phyloP scores from a whole-genome alignment of 352 stramenopile species.

The Globisporangium iwayamae region DNA sequence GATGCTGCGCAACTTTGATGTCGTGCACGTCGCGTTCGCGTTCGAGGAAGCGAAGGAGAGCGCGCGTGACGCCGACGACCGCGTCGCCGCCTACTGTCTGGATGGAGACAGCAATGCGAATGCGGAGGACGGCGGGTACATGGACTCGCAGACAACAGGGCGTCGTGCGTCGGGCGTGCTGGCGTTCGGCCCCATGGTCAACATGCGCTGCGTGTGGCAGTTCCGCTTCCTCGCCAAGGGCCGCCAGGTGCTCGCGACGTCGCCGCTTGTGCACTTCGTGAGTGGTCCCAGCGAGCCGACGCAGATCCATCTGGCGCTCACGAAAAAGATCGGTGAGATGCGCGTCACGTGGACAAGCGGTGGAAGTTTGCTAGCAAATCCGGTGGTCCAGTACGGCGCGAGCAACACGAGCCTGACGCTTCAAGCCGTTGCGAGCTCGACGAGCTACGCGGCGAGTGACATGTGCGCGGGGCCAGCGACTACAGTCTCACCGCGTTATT shows the following conservation, averaged over 20 bases:
- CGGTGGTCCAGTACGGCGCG: slow-evolving; percentile 37
- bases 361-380: slow-evolving; percentile 17
- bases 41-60: slow-evolving; percentile 8
- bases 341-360: slow-evolving; percentile 54
- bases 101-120: slow-evolving; percentile 4
- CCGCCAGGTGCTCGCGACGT: slow-evolving; percentile 30
- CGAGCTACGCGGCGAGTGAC: slow-evolving; percentile 18
- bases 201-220: slow-evolving; percentile 30
- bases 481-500: slow-evolving; percentile 9
- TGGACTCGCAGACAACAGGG: slow-evolving; percentile 10
- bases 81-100: slow-evolving; percentile 18
- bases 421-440: slow-evolving; percentile 1
- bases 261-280: slow-evolving; percentile 30
- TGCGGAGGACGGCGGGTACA: slow-evolving; percentile 12
- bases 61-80: slow-evolving; percentile 13
- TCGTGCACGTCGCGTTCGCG: slow-evolving; percentile 30
- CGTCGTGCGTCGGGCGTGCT: neutral
- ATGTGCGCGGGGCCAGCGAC: slow-evolving; percentile 15
- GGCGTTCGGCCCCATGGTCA: slow-evolving; percentile 23
- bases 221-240: slow-evolving; percentile 28
- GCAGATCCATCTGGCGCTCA: slow-evolving; percentile 20
- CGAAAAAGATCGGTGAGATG: slow-evolving; percentile 28
- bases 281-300: slow-evolving; percentile 34
- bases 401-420: slow-evolving; percentile 17
- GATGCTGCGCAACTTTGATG: slow-evolving; percentile 29